phyloP scores from a whole-genome alignment of 371 early-diverging fungal species.

The Chytridium lagenaria region DNA sequence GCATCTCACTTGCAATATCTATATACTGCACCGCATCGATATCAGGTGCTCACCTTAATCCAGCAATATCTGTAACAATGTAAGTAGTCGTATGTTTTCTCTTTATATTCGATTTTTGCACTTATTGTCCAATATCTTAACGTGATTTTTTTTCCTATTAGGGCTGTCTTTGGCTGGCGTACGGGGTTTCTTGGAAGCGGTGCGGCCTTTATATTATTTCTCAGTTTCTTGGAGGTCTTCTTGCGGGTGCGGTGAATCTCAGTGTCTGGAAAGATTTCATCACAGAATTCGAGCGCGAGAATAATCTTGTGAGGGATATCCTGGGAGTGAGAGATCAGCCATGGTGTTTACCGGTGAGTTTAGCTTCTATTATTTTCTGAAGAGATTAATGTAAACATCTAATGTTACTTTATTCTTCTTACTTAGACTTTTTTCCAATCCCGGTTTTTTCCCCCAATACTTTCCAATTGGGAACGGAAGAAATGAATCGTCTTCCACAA shows the following conservation, averaged over 20 bases:
- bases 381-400: too few relatives aligned
- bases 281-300: conserved; percentile 16
- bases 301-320: conserved; percentile 18
- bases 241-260: conserved; percentile 32
- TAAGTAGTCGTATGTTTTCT: background rate
- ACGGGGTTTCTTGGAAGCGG: conserved; percentile 34
- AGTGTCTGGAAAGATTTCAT: conserved; percentile 16
- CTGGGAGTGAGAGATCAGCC: conserved; percentile 29
- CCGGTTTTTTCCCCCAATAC: conserved; percentile 23
- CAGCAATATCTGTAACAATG: conserved; percentile 37
- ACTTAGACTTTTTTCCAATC: conserved; percentile 32
- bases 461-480: background rate
- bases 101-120: too few relatives aligned
- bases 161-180: conserved; percentile 21
- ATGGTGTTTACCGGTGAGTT: conserved; percentile 20
- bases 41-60: conserved; percentile 45
- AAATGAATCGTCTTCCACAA: conserved; percentile 51
- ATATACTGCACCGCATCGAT: conserved; percentile 33
- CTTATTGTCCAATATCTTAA: background rate
- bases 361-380: background rate
- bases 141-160: background rate
- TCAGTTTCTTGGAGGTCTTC: conserved; percentile 37
- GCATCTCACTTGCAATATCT: conserved; percentile 34
- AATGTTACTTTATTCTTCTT: background rate
- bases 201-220: conserved; percentile 29